Conservation (phyloP, 495 filamentous ascomycete genomes). For the Tuber magnatum region DNA sequence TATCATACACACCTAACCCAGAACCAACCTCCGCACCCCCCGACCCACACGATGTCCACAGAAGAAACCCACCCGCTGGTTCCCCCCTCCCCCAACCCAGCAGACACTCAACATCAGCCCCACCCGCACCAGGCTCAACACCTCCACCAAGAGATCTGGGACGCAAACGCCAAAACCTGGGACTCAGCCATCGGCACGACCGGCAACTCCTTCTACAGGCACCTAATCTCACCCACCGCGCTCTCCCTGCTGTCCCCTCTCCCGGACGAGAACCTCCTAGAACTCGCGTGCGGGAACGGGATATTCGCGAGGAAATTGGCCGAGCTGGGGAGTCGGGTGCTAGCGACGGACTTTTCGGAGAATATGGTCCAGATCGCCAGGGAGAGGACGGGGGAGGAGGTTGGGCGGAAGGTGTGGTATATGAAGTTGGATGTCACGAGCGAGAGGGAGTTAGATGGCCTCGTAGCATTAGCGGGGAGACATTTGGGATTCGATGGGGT, state of each 20-base stretch:
- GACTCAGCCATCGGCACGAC: conserved; percentile 41
- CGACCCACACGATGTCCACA: neutral
- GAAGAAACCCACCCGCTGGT: neutral
- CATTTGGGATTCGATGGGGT: conserved; percentile 34
- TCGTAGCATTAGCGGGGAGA: conserved; percentile 29
- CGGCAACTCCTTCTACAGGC: conserved; percentile 45
- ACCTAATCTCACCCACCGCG: conserved; percentile 43
- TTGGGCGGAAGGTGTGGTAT: conserved; percentile 30
- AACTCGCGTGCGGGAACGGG: conserved; percentile 46
- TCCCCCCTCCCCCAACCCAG: neutral
- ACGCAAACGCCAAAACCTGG: conserved; percentile 43
- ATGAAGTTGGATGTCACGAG: conserved; percentile 42
- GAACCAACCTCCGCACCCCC: neutral
- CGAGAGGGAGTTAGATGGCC: conserved; percentile 27
- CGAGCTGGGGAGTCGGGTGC: conserved; percentile 34
- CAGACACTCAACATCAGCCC: neutral
- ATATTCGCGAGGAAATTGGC: conserved; percentile 43
- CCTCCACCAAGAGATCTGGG: conserved; percentile 40
- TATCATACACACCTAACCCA: neutral
- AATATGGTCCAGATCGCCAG: conserved; percentile 41
- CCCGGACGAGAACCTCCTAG: conserved; percentile 39
- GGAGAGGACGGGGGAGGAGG: conserved; percentile 21
- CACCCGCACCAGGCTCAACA: neutral
- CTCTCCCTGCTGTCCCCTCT: conserved; percentile 34
- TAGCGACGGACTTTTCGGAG: conserved; percentile 43